A percentile compares a stretch with the other conserved stretches of the same genome.
Conservation (phyloP, 2,329 filamentous ascomycete genomes). For the Neospermospora avenae region DNA sequence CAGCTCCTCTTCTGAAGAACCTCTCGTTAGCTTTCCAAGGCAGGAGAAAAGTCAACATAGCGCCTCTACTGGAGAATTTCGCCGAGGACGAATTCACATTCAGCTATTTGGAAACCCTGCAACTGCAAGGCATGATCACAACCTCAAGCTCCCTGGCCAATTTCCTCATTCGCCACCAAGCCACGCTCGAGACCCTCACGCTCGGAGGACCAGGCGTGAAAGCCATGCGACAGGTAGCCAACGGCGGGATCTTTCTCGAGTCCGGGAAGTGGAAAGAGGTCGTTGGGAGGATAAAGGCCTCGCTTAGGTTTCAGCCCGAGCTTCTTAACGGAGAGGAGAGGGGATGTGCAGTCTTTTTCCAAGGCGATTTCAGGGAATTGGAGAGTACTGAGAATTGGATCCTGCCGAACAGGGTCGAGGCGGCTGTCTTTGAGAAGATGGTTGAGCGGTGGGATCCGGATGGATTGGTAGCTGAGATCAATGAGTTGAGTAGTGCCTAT, state of each 20-base stretch:
- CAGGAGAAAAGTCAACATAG: slow-evolving; percentile 22
- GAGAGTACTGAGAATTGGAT: slow-evolving; percentile 23
- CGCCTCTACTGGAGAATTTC: slow-evolving; percentile 16
- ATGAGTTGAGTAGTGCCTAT: too few relatives aligned
- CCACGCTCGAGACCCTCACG: slow-evolving; percentile 40
- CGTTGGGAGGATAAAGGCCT: slow-evolving; percentile 40
- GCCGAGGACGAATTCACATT: slow-evolving; percentile 33
- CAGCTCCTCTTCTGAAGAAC: slow-evolving; percentile 15
- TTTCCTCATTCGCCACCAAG: slow-evolving; percentile 43
- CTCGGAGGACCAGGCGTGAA: slow-evolving; percentile 45
- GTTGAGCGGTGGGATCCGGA: too few relatives aligned
- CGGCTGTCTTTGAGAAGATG: neutral
- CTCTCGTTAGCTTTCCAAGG: slow-evolving; percentile 23
- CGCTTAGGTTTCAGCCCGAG: slow-evolving; percentile 38
- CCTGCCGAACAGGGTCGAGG: neutral
- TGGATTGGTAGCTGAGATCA: too few relatives aligned
- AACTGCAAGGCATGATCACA: slow-evolving; percentile 42
- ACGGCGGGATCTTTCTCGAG: slow-evolving; percentile 44
- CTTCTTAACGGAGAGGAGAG: slow-evolving; percentile 36
- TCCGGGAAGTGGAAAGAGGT: slow-evolving; percentile 44
- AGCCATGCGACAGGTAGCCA: slow-evolving; percentile 39
- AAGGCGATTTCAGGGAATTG: slow-evolving; percentile 38
- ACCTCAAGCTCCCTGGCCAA: slow-evolving; percentile 43
- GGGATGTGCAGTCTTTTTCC: slow-evolving; percentile 29
- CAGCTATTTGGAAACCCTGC: neutral